Conservation (phyloP, 352 stramenopile genomes). For the Thalassiosira hispida region DNA sequence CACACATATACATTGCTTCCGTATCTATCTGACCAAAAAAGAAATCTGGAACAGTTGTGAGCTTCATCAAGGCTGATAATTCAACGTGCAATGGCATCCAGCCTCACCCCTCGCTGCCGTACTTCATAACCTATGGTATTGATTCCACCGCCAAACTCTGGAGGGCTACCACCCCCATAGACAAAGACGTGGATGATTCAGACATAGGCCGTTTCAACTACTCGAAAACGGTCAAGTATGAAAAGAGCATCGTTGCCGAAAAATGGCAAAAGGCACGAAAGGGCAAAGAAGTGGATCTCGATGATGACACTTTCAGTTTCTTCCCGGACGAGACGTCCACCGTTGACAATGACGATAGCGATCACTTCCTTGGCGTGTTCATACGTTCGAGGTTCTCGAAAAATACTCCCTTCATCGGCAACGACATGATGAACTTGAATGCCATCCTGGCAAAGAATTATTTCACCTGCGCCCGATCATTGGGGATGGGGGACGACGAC, state of each 20-base stretch:
- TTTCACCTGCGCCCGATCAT: slow-evolving; percentile 54
- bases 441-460: slow-evolving; percentile 66
- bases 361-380: slow-evolving; percentile 37
- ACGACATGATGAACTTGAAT: slow-evolving; percentile 72
- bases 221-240: slow-evolving; percentile 48
- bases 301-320: slow-evolving; percentile 33
- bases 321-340: slow-evolving; percentile 47
- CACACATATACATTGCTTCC: too few species aligned
- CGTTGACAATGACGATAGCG: slow-evolving; percentile 24
- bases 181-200: slow-evolving; percentile 74
- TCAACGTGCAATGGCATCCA: slow-evolving; percentile 82
- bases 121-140: slow-evolving; percentile 83
- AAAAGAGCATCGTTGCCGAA: slow-evolving; percentile 61
- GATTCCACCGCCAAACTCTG: slow-evolving; percentile 83
- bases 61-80: slow-evolving; percentile 74
- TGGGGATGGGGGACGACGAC: slow-evolving; percentile 3
- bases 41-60: slow-evolving; percentile 60
- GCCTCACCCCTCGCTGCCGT: slow-evolving; percentile 72
- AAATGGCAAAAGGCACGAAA: slow-evolving; percentile 56
- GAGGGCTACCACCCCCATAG: slow-evolving; percentile 73
- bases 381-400: slow-evolving; percentile 16
- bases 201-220: slow-evolving; percentile 46
- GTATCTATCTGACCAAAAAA: background rate
- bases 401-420: slow-evolving; percentile 57
- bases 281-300: slow-evolving; percentile 37